Percentiles rank a stretch among this genome's conserved stretches.
phyloP scores from a whole-genome alignment of 768 basidiomycete genomes.

The Mycena galopus region DNA sequence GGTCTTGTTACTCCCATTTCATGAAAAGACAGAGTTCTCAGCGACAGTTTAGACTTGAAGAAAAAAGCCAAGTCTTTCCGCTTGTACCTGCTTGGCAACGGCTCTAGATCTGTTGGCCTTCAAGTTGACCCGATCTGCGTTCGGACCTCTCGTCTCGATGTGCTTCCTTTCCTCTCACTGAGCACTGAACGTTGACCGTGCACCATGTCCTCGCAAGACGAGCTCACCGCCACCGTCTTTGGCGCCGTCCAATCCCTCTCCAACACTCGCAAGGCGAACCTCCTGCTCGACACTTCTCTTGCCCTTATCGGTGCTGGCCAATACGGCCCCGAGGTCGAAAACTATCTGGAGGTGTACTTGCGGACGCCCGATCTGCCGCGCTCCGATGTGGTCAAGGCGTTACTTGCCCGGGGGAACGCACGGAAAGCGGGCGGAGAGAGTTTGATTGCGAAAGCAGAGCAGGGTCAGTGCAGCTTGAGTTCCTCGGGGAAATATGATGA shows the following conservation, averaged over 20 bases:
- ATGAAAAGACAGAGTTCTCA: no score
- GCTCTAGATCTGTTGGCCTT: no score
- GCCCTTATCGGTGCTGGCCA: slow-evolving; percentile 63
- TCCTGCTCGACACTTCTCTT: slow-evolving; percentile 64
- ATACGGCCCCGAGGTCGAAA: slow-evolving; percentile 76
- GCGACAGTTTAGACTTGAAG: no score
- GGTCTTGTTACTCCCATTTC: no score
- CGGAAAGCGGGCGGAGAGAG: slow-evolving; percentile 67
- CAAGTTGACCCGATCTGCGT: no score
- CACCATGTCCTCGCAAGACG: slow-evolving; percentile 53
- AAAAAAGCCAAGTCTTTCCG: no score
- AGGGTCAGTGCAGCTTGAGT: slow-evolving; percentile 58
- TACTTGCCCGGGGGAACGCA: slow-evolving; percentile 72
- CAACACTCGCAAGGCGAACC: slow-evolving; percentile 59
- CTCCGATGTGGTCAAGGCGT: slow-evolving; percentile 64
- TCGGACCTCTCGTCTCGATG: no score
- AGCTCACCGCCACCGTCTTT: slow-evolving; percentile 64
- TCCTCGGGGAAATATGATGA: no score
- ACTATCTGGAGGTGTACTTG: slow-evolving; percentile 75
- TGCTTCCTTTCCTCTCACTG: no score
- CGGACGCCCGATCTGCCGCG: slow-evolving; percentile 69
- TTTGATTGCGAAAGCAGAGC: slow-evolving; percentile 69
- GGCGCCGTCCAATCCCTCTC: slow-evolving; percentile 63
- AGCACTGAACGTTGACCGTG: no score
- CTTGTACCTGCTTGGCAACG: no score